Percentiles rank a stretch among this genome's conserved stretches.
Conservation (phyloP, 192 early-diverging fungal genomes). For the Dispira parvispora region DNA sequence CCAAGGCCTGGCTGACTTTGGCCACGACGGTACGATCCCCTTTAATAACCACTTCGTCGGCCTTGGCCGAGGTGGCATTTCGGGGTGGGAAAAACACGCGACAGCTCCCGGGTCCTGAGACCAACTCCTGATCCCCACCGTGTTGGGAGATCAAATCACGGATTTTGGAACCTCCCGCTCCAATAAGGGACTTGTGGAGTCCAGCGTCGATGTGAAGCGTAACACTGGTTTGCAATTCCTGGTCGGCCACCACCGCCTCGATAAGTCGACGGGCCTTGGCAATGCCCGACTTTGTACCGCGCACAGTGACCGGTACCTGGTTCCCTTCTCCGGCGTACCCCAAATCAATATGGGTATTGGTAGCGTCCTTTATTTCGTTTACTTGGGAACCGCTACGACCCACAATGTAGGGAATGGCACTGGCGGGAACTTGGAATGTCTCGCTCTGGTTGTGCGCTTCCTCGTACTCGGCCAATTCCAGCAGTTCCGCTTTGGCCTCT, state of each 20-base stretch:
- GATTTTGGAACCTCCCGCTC: slow-evolving; percentile 38
- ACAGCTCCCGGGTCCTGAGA: slow-evolving; percentile 25
- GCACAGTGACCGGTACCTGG: slow-evolving; percentile 25
- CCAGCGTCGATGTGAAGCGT: slow-evolving; percentile 28
- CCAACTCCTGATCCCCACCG: slow-evolving; percentile 36
- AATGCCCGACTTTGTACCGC: slow-evolving; percentile 37
- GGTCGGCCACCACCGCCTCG: slow-evolving; percentile 39
- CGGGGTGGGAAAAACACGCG: slow-evolving; percentile 43
- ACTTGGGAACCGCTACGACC: slow-evolving; percentile 55
- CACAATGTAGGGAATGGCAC: slow-evolving; percentile 55
- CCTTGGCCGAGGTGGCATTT: slow-evolving; percentile 14
- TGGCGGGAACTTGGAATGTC: slow-evolving; percentile 45
- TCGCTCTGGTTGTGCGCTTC: slow-evolving; percentile 47
- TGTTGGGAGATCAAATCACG: slow-evolving; percentile 40
- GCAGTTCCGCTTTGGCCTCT: slow-evolving; percentile 59
- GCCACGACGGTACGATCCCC: slow-evolving; percentile 42
- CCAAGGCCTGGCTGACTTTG: slow-evolving; percentile 26
- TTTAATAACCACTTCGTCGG: slow-evolving; percentile 41
- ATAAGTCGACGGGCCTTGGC: slow-evolving; percentile 36
- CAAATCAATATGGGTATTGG: slow-evolving; percentile 62
- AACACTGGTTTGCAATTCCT: slow-evolving; percentile 34
- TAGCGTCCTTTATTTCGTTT: slow-evolving; percentile 54
- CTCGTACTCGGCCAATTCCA: slow-evolving; percentile 73
- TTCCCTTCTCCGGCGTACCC: slow-evolving; percentile 20
- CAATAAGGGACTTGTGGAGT: slow-evolving; percentile 51